Evolutionary conservation across 2,329 filamentous ascomycete genomes (phyloP), one percentile per base, ranked within the genome.

Genomic region (Ophiostoma triangulosporum): DNA sequence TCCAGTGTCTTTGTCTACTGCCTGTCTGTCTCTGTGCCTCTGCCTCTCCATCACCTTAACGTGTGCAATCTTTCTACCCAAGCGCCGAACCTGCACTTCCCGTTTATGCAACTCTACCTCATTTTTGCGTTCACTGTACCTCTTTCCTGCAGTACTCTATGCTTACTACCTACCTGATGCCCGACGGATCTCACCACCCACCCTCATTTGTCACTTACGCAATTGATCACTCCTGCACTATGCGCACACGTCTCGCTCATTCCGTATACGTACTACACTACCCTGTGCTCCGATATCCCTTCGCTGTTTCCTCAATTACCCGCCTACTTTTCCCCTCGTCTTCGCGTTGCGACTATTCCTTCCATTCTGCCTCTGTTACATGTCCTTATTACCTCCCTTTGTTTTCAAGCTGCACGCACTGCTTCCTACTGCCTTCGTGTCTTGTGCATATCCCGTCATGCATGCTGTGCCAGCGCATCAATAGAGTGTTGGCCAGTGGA

Each of bases 401-500:
- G 6, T 31, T 31, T 31, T 31, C 11, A 6, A 31, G 6, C 29
- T 31, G 29, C 29, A 31, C 29, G 32, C 29, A 24, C 14, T 36
- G 22, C 31, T 20, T 20, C 7, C 40, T 48, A 14, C 12, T 46
- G 6, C 32, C 31, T 31, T 32, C 68, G 68, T 68, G 65, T 68
- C 65, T 70, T 68, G 65, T 76, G 74, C 75, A 76, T 73, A 71
- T 74, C 71, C 73, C 73, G 73, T 76, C 46, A 48, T 48, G 46
- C 46, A 48, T 46, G 43, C 26, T 29, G 43, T 77, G 74, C 72
- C 72, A 74, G 66, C 72, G 69, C 72, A 74, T 74, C 70, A 73
- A 71, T 62, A 67, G 64, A 67, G 40, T 46, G 51, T 36, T 51
- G 49, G 33, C 43, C 43, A 17, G 43, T 15, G 3, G 43, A 29